A percentile compares a stretch with the other conserved stretches of the same genome.
Conservation (phyloP, 176 grass and related monocot genomes). For the Eleusine indica region DNA sequence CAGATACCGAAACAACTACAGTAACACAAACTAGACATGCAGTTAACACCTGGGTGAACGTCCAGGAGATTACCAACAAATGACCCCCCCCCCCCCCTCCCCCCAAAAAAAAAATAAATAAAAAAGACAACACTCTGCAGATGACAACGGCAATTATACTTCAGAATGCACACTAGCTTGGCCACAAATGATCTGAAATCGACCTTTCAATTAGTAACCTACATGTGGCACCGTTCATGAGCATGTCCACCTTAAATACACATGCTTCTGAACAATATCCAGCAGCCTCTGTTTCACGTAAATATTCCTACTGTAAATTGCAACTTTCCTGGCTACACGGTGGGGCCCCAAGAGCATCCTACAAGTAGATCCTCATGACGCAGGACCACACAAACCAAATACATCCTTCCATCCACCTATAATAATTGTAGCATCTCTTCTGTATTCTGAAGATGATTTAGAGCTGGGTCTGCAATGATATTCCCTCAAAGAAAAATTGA, state of each 20-base stretch:
- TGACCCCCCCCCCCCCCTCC: background rate
- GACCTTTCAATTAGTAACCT: conserved; percentile 1
- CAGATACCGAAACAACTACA: background rate
- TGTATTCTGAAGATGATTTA: background rate
- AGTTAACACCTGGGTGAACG: background rate
- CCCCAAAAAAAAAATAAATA: too few relatives aligned
- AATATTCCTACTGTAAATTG: conserved; percentile 14
- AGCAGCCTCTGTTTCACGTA: background rate
- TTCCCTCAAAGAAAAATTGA: background rate
- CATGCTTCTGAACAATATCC: conserved; percentile 11
- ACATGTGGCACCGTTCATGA: background rate
- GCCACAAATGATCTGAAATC: background rate
- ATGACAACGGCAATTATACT: background rate
- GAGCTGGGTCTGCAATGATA: background rate
- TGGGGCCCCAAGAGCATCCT: background rate
- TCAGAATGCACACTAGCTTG: background rate
- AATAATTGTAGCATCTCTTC: background rate
- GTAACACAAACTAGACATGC: background rate
- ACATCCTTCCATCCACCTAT: background rate
- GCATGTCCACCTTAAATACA: background rate
- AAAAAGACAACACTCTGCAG: background rate
- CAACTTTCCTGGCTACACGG: background rate
- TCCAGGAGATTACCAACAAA: background rate
- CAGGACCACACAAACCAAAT: background rate
- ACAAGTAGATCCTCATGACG: conserved; percentile 1